phyloP scores from a whole-genome alignment of 768 basidiomycete genomes.

The Collybia sordida region DNA sequence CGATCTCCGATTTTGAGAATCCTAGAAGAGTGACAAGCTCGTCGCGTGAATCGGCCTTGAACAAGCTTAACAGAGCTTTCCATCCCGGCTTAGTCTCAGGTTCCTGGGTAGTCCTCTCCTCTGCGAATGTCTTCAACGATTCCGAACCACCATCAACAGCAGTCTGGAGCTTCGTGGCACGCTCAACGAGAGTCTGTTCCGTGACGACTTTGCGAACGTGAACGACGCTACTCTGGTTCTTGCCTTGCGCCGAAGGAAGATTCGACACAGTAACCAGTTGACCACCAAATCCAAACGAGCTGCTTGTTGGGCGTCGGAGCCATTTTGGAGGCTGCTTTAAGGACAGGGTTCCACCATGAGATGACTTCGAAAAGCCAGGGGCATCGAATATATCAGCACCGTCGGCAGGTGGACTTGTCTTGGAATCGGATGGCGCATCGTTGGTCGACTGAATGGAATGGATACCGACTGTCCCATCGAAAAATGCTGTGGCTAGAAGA shows the following conservation, averaged over 20 bases:
- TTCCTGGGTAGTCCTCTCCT: conserved; percentile 45
- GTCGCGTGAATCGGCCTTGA: conserved; percentile 85
- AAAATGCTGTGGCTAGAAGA: conserved; percentile 89
- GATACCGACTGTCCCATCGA: conserved; percentile 91
- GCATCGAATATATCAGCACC: conserved; percentile 81
- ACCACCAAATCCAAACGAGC: conserved; percentile 91
- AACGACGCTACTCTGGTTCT: conserved; percentile 79
- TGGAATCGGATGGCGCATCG: conserved; percentile 33
- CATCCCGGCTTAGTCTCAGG: conserved; percentile 54
- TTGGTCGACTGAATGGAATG: conserved; percentile 95
- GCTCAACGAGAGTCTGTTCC: conserved; percentile 70
- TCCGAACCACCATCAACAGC: conserved; percentile 53
- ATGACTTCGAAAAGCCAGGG: conserved; percentile 49
- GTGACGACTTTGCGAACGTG: conserved; percentile 79
- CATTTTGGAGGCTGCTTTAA: conserved; percentile 96
- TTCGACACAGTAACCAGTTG: conserved; percentile 81
- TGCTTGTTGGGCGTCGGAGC: conserved; percentile 81
- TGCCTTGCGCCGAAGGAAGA: conserved; percentile 70
- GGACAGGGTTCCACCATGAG: conserved; percentile 61
- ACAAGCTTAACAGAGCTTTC: conserved; percentile 87
- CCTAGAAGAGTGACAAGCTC: conserved; percentile 90
- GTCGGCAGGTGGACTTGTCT: conserved; percentile 47
- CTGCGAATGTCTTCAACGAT: conserved; percentile 65
- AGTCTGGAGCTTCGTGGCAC: conserved; percentile 64
- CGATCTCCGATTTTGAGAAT: conserved; percentile 87